Evolutionary conservation across 495 filamentous ascomycete genomes (phyloP), one percentile per base, ranked within the genome.

Genomic region (Tuber brumale): DNA sequence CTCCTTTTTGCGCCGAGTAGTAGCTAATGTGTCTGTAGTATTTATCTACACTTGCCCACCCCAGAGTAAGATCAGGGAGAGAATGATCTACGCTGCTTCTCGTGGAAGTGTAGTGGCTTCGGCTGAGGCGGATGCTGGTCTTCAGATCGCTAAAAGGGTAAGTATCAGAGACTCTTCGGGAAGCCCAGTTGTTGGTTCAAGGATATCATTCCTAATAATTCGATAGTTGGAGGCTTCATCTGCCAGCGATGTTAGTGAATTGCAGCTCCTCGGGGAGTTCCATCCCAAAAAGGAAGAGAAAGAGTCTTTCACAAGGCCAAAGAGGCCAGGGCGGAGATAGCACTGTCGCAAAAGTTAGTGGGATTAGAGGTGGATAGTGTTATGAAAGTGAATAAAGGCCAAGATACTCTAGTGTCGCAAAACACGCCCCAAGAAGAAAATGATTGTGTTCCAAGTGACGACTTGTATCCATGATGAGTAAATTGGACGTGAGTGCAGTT

Each of bases 1-100:
- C 27, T 35, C 3, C 7, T 41, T 27, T 19, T 43, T 39, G n/a
- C 9, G 41, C 4, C 27, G 7, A 45, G 41, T 18, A 12, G 31
- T 41, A 51, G 39, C 61, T 78, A 70, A 72, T 37, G 21, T 21
- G 16, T 16, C 3, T 16, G 72, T 51, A 45, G 87, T 97, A 43
- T 99, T 98, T 86, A 91, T 98, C 81, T 98, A 97, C 85, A 97
- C 94, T 10, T 97, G 95, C 81, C 95, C 95, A 6, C 87, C 88
- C 4, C 89, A 85, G 6, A 89, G 90, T 0, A 92, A 92, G 79
- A 92, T 98, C 85, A 97, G 94, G 85, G 93, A 94, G 83, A 90
- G 94, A 72, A 99, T 99, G 95, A 85, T 98, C 78, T 97, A 97
- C 84, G 93, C 96, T 45, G 92, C 92, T 79, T 92, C 93, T 82